Base-by-base conservation (phyloP, 371 early-diverging fungal genomes). In the Mucor racemosus region DNA sequence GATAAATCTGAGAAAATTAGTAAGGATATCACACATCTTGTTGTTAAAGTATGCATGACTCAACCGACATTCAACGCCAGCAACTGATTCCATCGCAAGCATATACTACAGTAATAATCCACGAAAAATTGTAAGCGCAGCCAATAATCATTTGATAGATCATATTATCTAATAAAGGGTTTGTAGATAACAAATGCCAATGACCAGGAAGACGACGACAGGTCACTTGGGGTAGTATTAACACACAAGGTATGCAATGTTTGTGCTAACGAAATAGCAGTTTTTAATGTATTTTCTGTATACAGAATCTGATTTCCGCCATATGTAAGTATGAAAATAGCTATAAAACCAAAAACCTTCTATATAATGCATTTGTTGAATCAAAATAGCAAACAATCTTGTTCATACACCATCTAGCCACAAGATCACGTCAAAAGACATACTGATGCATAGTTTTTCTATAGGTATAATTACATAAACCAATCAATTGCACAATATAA, bases 171-270 rank as follows among this genome's bases (percentile, higher is more conserved):
- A 3, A 50, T 50, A 21, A 1, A 1, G 17, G 50, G 11, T 36
- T 36, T 21, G 21, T 11, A 60, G 44, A 38, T 68, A 46, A 31
- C 41, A 21, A n/a, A 62, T 26, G 36, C 6, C 31, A 39, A 62
- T 48, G 53, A 53, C 19, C 33, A 33, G n/a, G n/a, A n/a, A 36
- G 21, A 54, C 41, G 54, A 42, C 48, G 61, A 54, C 56, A 39
- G 64, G 44, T 31, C 58, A 36, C 38, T 62, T 19, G 78, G 76
- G 17, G 64, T 73, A 15, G 61, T 73, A 11, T 39, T 77, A 38
- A 70, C 67, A 13, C 78, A 77, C 21, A 64, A 53, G 60, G 78
- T 73, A 68, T n/a, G n/a, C n/a, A n/a, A n/a, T n/a, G n/a, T n/a
- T n/a, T n/a, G n/a, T n/a, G n/a, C n/a, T n/a, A n/a, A n/a, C n/a